Base-by-base conservation (phyloP, 208 protist genomes). In the Trypanosoma rangeli region DNA sequence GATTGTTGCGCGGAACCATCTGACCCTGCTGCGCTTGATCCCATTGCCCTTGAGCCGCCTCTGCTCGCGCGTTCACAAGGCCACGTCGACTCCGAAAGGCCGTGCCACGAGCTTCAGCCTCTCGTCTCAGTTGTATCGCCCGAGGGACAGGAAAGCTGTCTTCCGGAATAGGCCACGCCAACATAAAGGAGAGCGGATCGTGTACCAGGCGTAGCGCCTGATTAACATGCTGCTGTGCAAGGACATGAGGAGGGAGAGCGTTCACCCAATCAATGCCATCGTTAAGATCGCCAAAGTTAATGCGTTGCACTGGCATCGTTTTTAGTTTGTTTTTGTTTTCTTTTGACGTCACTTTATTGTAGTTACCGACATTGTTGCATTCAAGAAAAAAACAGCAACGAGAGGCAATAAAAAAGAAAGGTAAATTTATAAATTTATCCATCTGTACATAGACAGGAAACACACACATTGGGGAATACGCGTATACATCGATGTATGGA, bases 191-290 rank as follows among this genome's bases (percentile, higher is more conserved):
- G 18, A 0, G 44, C n/a, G n/a, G 54, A 16, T 31, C 22, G 10
- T 24, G 52, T 29, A 24, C 24, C 52, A 29, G 18, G 3, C 60
- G 44, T 46, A 24, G 53, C 5, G 26, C 46, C 20, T 53, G 62
- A 20, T 66, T 24, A 54, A 15, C 2, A 24, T 72, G 44, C 31
- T 48, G 46, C 39, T 70, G 74, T 12, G 49, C 54, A 59, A 48
- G 20, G 48, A 75, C 68, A 39, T 74, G 61, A 35, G 75, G 75
- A 20, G 75, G 75, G 44, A 80, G 20, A 3, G 62, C 70, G 48
- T 76, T 70, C 29, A 16, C 48, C 75, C 75, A 80, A 53, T 80
- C 75, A 58, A 80, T 64, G 35, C 75, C 75, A 58, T 80, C 75
- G 37, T 73, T 54, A 5, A 80, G 29, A 35, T 79, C 73, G 22